phyloP scores from a whole-genome alignment of 2,329 filamentous ascomycete species.

The Trichophyton schoenleinii region DNA sequence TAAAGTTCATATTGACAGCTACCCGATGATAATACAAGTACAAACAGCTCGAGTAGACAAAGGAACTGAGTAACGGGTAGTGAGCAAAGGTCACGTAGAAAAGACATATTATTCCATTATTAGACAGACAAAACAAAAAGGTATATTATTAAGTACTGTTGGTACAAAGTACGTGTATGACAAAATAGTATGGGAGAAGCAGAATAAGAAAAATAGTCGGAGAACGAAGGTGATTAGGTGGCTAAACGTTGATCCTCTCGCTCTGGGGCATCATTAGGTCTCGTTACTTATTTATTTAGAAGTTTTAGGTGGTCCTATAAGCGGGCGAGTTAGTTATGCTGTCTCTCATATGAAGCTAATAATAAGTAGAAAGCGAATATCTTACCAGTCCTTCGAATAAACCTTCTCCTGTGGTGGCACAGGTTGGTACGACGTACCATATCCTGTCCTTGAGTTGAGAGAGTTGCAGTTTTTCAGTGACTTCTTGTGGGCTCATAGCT shows the following conservation, averaged over 20 bases:
- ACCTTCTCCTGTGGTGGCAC: conserved; percentile 68
- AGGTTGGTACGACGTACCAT: conserved; percentile 75
- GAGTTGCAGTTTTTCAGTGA: conserved; percentile 65
- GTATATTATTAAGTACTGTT: conserved; percentile 4
- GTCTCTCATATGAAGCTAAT: not conserved
- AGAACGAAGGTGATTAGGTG: not conserved
- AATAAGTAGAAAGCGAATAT: not conserved
- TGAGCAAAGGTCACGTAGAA: not conserved
- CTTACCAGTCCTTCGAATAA: conserved; percentile 63
- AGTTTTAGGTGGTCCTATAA: not conserved
- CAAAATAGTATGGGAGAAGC: not conserved
- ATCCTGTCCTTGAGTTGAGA: conserved; percentile 68
- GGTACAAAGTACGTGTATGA: conserved; percentile 1
- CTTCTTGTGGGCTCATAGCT: conserved; percentile 70
- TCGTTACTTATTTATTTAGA: conserved; percentile 4
- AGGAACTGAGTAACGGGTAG: too few species aligned
- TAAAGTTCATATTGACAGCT: too few species aligned
- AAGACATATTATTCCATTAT: not conserved
- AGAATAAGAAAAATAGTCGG: not conserved
- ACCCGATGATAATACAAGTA: not conserved
- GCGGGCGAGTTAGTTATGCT: not conserved
- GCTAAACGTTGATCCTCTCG: not conserved
- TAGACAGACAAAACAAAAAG: not conserved
- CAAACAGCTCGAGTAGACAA: not conserved
- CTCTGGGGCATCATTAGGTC: not conserved